Evolutionary conservation across 352 stramenopile species (phyloP), one percentile per base, ranked within the genome.

Genomic region (Phytophthora meadii): DNA sequence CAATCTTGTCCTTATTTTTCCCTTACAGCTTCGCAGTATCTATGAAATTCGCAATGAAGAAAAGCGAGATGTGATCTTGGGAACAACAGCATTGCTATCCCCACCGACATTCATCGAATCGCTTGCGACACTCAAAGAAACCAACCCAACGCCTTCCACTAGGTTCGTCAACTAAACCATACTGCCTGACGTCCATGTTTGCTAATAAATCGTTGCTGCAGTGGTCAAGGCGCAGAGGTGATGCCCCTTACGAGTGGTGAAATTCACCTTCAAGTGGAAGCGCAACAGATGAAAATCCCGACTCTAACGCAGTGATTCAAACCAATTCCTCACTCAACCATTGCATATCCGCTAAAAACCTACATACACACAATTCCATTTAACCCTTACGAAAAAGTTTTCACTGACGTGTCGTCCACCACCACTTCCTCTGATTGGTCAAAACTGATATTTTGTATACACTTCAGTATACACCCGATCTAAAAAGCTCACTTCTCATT

Each of bases 11-110:
- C 9, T 10, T 36, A 4, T 36, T 4, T 4, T 36, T 14, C 9
- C 30, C 30, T 36, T 11, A 36, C 39, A 95, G 87, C 68, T 95
- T 44, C 85, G 87, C 19, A 93, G 83, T 45, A 87, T 93, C 40
- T 93, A 95, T 55, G 85, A 95, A 37, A 65, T 93, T 36, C 84
- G 85, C 4, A 57, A 67, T 5, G 59, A 70, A 32, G 83, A 93
- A 50, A 93, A 91, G 53, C 79, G 84, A 9, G 87, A 93, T 50
- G 66, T 95, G 19, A 57, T 93, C 41, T 34, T 95, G 4, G 84
- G 84, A 24, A 74, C 84, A 19, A 95, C 87, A n/a, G 71, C 83
- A 12, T 89, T 93, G 34, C 64, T 95, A 40, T 75, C 80, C 47
- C 83, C 84, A 6, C 76, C 75, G 41, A 61, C 63, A 8, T 93